Percentiles rank a stretch among this genome's conserved stretches.
phyloP scores from a whole-genome alignment of 139 green algal species.

The Coelastrella sp. region DNA sequence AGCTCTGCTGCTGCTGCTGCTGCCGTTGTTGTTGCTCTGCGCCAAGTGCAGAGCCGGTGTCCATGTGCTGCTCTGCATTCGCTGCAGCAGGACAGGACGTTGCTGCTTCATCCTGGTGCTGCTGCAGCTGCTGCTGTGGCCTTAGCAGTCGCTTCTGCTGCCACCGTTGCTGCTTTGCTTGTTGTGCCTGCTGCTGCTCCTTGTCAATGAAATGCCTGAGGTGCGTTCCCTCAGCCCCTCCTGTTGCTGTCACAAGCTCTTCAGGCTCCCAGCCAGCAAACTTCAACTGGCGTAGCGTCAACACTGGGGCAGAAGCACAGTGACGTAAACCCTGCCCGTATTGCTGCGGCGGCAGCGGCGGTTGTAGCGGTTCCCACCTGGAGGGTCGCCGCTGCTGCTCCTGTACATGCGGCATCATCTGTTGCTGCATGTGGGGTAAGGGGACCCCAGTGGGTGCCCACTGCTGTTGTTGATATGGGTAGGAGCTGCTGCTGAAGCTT shows the following conservation, averaged over 20 bases:
- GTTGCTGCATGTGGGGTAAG: no score
- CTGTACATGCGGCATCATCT: not conserved
- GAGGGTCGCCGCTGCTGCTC: slow-evolving; percentile 3
- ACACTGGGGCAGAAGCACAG: not conserved
- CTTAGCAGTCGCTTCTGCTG: not conserved
- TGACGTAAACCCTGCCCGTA: not conserved
- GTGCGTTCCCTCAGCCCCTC: no score
- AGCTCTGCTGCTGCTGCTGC: not conserved
- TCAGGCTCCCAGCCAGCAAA: slow-evolving; percentile 18
- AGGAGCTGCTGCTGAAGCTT: not conserved
- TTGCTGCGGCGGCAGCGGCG: slow-evolving; percentile 23
- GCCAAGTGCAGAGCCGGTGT: no score
- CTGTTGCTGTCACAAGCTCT: slow-evolving; percentile 31
- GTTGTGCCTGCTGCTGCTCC: no score
- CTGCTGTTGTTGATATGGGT: not conserved
- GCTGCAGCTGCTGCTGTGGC: not conserved
- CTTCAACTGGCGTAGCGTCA: slow-evolving; percentile 13
- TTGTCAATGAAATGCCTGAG: no score
- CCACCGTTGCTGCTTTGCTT: no score
- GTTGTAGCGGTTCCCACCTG: not conserved
- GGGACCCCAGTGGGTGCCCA: no score
- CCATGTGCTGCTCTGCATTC: no score
- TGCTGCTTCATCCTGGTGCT: not conserved
- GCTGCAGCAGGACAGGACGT: no score
- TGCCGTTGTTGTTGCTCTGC: not conserved